Conservation (phyloP, 2,329 filamentous ascomycete species). For the Stagonosporopsis tanaceti region DNA sequence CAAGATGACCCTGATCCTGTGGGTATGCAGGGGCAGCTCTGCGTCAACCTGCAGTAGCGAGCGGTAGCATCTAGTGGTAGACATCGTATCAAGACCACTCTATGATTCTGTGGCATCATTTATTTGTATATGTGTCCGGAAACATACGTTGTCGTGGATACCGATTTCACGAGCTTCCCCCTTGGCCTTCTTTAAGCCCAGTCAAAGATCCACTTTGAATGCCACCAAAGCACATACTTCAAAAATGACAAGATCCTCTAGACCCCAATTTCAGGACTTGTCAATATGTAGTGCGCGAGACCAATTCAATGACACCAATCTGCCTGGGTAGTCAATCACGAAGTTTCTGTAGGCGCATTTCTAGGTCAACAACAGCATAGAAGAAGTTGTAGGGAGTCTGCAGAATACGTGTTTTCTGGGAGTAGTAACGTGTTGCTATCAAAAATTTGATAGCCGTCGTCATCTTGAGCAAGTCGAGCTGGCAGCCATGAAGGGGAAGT, state of each 20-base stretch:
- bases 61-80: too few species aligned
- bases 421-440: background rate
- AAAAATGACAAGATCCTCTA: background rate
- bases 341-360: background rate
- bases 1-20: too few species aligned
- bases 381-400: too few species aligned
- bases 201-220: too few species aligned
- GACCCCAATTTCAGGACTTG: background rate
- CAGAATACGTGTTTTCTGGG: background rate
- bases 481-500: background rate
- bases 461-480: background rate
- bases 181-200: too few species aligned
- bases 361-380: background rate
- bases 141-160: background rate
- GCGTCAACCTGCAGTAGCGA: too few species aligned
- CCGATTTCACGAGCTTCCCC: background rate
- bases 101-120: too few species aligned
- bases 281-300: background rate
- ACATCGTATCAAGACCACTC: too few species aligned
- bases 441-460: background rate
- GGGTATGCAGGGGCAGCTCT: too few species aligned
- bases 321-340: background rate
- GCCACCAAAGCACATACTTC: too few species aligned
- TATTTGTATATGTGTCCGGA: background rate
- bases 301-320: background rate